Evolutionary conservation across 345 rosid genomes (phyloP), one percentile per base, ranked within the genome.

Genomic region (Ceriops tagal): DNA sequence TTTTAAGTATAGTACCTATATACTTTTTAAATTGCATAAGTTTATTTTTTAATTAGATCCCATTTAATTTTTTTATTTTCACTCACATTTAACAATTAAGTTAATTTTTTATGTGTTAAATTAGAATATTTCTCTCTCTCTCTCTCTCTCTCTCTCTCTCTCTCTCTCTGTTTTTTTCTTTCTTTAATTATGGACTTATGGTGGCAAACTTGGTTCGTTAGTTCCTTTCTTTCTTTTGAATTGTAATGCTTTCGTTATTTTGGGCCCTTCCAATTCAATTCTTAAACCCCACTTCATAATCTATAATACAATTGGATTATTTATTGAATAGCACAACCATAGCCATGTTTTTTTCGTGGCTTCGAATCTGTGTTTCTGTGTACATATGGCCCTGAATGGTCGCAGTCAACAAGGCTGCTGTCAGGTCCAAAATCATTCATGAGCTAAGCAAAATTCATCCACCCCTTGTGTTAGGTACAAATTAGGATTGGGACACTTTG

Each of bases 201-300:
- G 58, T 21, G 22, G 5, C 58, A 21, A 53, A 53, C 58, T 39
- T 39, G 46, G 15, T 39, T 39, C 26, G 10, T 4, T 53, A 8
- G 21, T 63, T 43, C 18, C 34, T 8, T 43, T 30, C 34, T 8
- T 18, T 22, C 30, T 28, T 20, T 20, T 47, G 34, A 6, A 19
- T 0, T 28, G 22, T 5, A 5, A 19, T 35, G 5, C n/a, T 39
- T 31, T 65, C 32, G n/a, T 49, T 32, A n/a, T 31, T 51, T 22
- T 31, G 31, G 58, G 47, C 8, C 49, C 34, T 2, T 49, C 10
- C 30, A 34, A 37, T 58, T n/a, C 51, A 58, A 39, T 39, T 27
- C 8, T 8, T 27, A 26, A 16, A 69, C 72, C 65, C 65, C 65
- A 46, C 43, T 34, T 62, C 35, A 61, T 51, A 32, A 51, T 51